Evolutionary conservation across 2,329 filamentous ascomycete genomes (phyloP).

Genomic region (Monilinia laxa): DNA sequence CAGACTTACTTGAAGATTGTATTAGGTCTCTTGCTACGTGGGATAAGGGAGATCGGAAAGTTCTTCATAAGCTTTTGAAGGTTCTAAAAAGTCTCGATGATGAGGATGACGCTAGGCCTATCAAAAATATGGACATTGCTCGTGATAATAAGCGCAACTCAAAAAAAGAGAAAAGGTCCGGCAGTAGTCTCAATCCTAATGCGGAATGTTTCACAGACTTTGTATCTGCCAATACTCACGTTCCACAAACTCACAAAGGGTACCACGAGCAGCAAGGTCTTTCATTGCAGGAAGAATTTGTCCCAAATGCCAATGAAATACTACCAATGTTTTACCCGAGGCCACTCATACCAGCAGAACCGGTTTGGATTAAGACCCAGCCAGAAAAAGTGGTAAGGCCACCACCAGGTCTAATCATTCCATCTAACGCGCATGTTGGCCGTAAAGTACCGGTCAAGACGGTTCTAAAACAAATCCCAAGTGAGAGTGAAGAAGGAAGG

Average conservation of each 20-base stretch:
- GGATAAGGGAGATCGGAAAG: slow-evolving; percentile 28
- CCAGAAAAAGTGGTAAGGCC: neutral
- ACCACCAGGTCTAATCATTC: neutral
- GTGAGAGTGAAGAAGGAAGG: slow-evolving; percentile 31
- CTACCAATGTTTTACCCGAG: slow-evolving; percentile 13
- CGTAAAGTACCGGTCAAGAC: slow-evolving; percentile 17
- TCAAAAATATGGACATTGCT: neutral
- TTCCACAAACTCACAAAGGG: neutral
- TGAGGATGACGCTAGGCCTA: slow-evolving; percentile 13
- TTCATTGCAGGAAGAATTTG: slow-evolving; percentile 4
- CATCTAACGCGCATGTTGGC: neutral
- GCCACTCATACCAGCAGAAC: neutral
- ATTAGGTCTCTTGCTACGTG: slow-evolving; percentile 28
- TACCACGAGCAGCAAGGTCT: neutral
- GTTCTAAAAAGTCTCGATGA: slow-evolving; percentile 27
- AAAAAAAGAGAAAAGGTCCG: neutral
- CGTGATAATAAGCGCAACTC: neutral
- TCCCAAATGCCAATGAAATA: slow-evolving; percentile 5
- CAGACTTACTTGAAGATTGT: slow-evolving; percentile 19
- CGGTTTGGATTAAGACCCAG: slow-evolving; percentile 17
- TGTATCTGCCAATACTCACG: slow-evolving; percentile 20
- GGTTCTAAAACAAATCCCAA: neutral
- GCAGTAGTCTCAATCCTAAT: slow-evolving; percentile 29
- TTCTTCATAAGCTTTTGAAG: slow-evolving; percentile 30
- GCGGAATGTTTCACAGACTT: slow-evolving; percentile 28